Base-by-base conservation (phyloP, 148 eudicot species). In the Simmondsia chinensis region DNA sequence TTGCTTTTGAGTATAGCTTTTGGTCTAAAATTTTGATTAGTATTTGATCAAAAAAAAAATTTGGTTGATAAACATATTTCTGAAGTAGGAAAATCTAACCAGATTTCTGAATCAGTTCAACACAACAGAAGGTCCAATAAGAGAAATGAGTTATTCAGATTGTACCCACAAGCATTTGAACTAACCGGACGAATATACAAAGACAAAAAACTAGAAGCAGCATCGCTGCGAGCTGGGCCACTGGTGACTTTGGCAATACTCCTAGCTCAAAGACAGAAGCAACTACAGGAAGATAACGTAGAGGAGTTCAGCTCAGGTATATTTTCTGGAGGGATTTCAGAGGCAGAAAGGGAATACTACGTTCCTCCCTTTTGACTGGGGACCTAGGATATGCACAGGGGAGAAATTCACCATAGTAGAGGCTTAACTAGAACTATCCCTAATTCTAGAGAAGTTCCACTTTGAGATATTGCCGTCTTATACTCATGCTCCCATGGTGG, bases 271-370 rank as follows among this genome's bases (percentile, higher is more conserved):
- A 63, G 49, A 0, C 74, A 74, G 17, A 70, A 47, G 1, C 48
- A 53, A 39, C 29, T 71, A 5, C 77, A 85, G 91, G 91, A 85
- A 0, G 68, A 74, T 9, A 73, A 77, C 32, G 76, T 60, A 4
- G 30, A 16, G 0, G 75, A 75, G 39, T 79, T 82, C 54, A 75
- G 65, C 3, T 83, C 77, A 1, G 71, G 72, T 27, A 61, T 80
- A 20, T 82, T 78, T 44, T 64, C 79, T 2, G 61, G 56, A 36
- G 93, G 93, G 4, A 46, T 74, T 35, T 12, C 61, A 0, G 61
- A 65, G 13, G 93, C 82, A 7, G 1, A 72, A 32, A 17, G 60
- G 61, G 2, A 64, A 55, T 14, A 37, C 15, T 9, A 33, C 75
- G 0, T 82, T 46, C 63, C 54, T 74, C 23, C 77, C 79, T 4